phyloP scores from a whole-genome alignment of 306 rosid genomes.

The Castanea sativa region DNA sequence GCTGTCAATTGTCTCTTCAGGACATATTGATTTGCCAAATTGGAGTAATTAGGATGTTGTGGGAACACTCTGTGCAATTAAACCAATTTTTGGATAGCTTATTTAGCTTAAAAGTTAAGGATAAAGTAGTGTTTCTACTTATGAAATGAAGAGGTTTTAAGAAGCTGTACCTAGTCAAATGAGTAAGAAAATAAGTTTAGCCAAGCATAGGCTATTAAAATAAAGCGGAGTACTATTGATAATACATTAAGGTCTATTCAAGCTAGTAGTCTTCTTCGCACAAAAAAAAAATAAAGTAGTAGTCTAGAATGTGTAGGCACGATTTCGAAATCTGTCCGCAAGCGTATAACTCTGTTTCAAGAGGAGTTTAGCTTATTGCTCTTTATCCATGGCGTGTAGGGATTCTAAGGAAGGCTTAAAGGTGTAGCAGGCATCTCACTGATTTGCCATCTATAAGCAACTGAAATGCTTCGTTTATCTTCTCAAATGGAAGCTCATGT shows the following conservation, averaged over 20 bases:
- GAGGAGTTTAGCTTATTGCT: neutral
- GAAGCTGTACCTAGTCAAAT: no score
- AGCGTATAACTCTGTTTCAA: no score
- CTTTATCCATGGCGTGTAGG: neutral
- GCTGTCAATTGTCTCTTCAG: neutral
- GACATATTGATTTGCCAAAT: neutral
- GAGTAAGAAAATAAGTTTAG: no score
- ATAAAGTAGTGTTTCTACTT: no score
- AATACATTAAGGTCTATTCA: neutral
- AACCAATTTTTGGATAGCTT: neutral
- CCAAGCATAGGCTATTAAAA: neutral
- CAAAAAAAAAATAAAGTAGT: no score
- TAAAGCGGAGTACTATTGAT: neutral
- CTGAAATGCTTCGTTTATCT: conserved; percentile 69
- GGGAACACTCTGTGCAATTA: neutral
- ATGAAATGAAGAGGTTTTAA: no score
- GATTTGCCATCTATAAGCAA: conserved; percentile 62
- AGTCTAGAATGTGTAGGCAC: neutral
- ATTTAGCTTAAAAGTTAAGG: no score
- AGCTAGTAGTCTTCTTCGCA: neutral
- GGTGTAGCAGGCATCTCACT: conserved; percentile 60
- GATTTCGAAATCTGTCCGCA: neutral
- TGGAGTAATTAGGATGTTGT: neutral
- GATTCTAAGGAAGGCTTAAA: conserved; percentile 13
- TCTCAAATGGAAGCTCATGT: conserved; percentile 79